phyloP scores from a whole-genome alignment of 495 filamentous ascomycete species.

The Penicillium simplicissimum region DNA sequence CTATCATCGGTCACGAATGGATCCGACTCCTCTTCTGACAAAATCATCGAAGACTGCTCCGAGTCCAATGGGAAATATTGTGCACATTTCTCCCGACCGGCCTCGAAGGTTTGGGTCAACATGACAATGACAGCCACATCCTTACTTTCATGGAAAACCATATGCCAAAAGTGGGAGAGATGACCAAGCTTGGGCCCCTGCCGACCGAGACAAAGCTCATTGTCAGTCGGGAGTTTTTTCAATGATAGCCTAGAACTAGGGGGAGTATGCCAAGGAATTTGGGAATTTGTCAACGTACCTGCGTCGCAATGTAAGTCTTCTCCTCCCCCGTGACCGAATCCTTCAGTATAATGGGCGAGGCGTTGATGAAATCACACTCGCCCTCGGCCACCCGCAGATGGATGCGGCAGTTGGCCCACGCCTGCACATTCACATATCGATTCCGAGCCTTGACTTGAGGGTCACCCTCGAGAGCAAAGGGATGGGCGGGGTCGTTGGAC shows the following conservation, averaged over 20 bases:
- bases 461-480: slow-evolving; percentile 53
- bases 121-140: slow-evolving; percentile 88
- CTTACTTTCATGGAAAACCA: slow-evolving; percentile 83
- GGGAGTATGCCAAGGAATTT: slow-evolving; percentile 25
- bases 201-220: neutral
- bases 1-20: slow-evolving; percentile 30
- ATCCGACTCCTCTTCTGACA: slow-evolving; percentile 50
- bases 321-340: slow-evolving; percentile 53
- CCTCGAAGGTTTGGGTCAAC: slow-evolving; percentile 88
- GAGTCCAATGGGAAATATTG: slow-evolving; percentile 78
- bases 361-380: slow-evolving; percentile 91
- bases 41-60: slow-evolving; percentile 62
- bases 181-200: slow-evolving; percentile 76
- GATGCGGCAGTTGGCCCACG: slow-evolving; percentile 83
- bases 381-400: slow-evolving; percentile 79
- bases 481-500: slow-evolving; percentile 44
- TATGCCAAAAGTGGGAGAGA: slow-evolving; percentile 86
- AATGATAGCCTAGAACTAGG: neutral
- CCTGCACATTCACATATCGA: slow-evolving; percentile 82
- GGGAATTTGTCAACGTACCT: slow-evolving; percentile 46
- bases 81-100: slow-evolving; percentile 82
- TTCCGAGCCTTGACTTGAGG: slow-evolving; percentile 61
- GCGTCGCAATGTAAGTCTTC: slow-evolving; percentile 66
- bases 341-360: slow-evolving; percentile 76
- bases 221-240: slow-evolving; percentile 5